Evolutionary conservation across 2,329 filamentous ascomycete species (phyloP), one percentile per base, ranked within the genome.

Genomic region (Fusarium concolor): DNA sequence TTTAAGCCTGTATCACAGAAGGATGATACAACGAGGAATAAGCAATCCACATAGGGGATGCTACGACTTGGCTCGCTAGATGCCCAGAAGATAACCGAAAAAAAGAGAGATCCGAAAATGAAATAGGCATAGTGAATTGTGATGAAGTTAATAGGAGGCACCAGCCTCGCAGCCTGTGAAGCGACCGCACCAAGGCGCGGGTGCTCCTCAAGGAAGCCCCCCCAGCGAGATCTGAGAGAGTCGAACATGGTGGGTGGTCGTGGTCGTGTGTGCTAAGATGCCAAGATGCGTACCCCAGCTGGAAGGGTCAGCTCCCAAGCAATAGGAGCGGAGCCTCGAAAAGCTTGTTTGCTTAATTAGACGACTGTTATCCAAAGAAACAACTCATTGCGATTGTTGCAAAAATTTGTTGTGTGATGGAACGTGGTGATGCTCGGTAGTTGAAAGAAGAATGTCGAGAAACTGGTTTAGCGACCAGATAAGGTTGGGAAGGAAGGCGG

Each of bases 121-220:
- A 92, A 92, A 77, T 92, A 92, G 50, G 83, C 75, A 77, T 91
- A 91, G 74, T 92, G 90, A 8, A 92, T 71, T 3, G 86, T 88
- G 71, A 90, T 85, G 75, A 87, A 90, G 69, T 89, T 89, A 62
- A 87, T 76, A 6, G 82, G 79, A 11, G 83, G 83, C 10, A 82
- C 45, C 38, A 59, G 39, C 24, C 33, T 43, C 22, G 53, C 51
- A 18, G 57, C 20, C 14, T 46, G 38, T 10, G 43, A 41, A 20
- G 62, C 54, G 17, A 56, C 28, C 4, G 58, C 38, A 35, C 56
- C 43, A 10, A 75, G 38, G 26, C 54, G 53, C 15, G 65, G 59
- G 39, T 73, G 68, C 28, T 75, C 65, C 33, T 72, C 55, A 22
- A 68, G 59, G 42, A 73, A 46, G 26, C 64, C 67, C 22, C 67